Percentiles rank a stretch among this genome's conserved stretches.
phyloP scores from a whole-genome alignment of 2,329 filamentous ascomycete genomes.

The Trichoderma oligosporum region DNA sequence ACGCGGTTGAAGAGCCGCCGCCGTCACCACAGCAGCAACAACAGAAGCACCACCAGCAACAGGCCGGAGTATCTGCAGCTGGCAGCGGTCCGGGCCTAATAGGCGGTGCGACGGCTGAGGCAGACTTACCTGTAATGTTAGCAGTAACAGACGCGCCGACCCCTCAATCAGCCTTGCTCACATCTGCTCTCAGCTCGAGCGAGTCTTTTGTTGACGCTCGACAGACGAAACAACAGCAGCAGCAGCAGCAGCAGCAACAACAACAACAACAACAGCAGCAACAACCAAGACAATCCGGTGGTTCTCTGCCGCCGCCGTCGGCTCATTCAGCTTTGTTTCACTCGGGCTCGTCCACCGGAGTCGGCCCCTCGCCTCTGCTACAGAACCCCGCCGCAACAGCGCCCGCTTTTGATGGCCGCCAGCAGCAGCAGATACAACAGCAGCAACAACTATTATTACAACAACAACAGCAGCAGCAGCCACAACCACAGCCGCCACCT shows the following conservation, averaged over 20 bases:
- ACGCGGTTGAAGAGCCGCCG: constrained; percentile 47
- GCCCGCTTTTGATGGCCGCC: constrained; percentile 23
- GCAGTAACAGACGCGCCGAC: constrained; percentile 29
- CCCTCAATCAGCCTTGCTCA: constrained; percentile 46
- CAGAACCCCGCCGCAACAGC: constrained; percentile 28
- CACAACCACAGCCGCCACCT: constrained; percentile 27
- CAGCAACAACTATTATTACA: constrained; percentile 22
- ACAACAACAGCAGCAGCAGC: constrained; percentile 30
- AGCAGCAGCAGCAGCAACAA: constrained; percentile 31
- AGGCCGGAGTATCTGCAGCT: constrained; percentile 9
- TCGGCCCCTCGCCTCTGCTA: constrained; percentile 11
- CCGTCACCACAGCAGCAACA: constrained; percentile 32
- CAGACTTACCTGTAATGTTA: constrained; percentile 28
- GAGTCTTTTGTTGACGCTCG: constrained; percentile 43
- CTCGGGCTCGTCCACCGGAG: constrained; percentile 16
- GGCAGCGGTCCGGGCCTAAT: constrained; percentile 22
- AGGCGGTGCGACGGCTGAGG: constrained; percentile 23
- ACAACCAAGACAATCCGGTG: constrained; percentile 35
- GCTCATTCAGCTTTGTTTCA: constrained; percentile 3
- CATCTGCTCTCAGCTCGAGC: constrained; percentile 42
- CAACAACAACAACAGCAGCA: constrained; percentile 27
- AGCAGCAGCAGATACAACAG: constrained; percentile 29
- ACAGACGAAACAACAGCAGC: constrained; percentile 31
- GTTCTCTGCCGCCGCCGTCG: constrained; percentile 42
- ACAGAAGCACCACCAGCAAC: constrained; percentile 32